Percentiles rank a stretch among this genome's conserved stretches.
These are phyloP conservation scores for Fragilaria radians DNA, from an alignment of 108 stramenopile genomes.

Conservation along the genomic window DNA sequence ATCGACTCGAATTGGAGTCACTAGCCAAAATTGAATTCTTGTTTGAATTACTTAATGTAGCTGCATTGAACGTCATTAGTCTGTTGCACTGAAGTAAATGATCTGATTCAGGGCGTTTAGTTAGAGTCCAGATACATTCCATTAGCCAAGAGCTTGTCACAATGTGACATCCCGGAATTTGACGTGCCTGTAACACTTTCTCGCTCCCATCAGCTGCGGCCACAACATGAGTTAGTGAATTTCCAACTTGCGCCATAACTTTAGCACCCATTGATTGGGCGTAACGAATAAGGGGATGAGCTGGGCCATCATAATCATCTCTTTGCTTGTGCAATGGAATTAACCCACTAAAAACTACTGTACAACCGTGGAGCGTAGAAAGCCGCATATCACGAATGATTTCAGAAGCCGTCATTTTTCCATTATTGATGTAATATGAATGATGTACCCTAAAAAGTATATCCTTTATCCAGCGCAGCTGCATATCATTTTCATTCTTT, in stretches of 20 bases:
- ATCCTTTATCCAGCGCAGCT: constrained; percentile 63
- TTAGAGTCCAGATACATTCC: constrained; percentile 77
- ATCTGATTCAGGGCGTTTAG: constrained; percentile 28
- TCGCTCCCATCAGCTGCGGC: constrained; percentile 79
- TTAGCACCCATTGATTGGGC: constrained; percentile 70
- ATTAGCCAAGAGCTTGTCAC: constrained; percentile 73
- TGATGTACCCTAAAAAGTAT: constrained; percentile 55
- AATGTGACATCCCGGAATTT: constrained; percentile 55
- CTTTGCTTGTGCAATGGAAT: constrained; percentile 61
- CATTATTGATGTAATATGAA: constrained; percentile 45
- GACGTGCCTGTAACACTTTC: constrained; percentile 54
- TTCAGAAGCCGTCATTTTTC: too few relatives aligned
- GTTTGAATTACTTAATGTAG: too few relatives aligned
- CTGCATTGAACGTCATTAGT: too few relatives aligned
- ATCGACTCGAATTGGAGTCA: too few relatives aligned
- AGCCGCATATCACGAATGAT: constrained; percentile 50
- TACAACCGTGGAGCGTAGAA: constrained; percentile 33
- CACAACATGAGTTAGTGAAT: constrained; percentile 50
- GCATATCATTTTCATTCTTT: constrained; percentile 36
- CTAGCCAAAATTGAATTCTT: too few relatives aligned
- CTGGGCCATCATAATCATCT: neutral
- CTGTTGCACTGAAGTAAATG: too few relatives aligned
- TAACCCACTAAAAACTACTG: constrained; percentile 67
- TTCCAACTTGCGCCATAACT: constrained; percentile 20
- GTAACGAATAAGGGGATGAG: constrained; percentile 70